phyloP scores from a whole-genome alignment of 2,329 filamentous ascomycete genomes.

The Arachnopeziza araneosa region DNA sequence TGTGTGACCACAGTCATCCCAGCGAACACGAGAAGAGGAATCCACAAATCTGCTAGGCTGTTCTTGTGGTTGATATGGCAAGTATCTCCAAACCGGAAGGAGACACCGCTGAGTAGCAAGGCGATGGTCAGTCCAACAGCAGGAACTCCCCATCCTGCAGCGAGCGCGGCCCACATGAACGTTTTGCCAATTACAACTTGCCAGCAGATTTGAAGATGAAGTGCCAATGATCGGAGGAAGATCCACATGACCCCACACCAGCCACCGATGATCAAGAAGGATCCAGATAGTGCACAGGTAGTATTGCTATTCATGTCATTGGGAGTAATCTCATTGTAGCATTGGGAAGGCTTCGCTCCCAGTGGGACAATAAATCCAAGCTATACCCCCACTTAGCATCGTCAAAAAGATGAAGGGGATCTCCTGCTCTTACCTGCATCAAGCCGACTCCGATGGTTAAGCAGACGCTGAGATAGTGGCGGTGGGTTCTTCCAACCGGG shows the following conservation, averaged over 20 bases:
- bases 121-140: conserved; percentile 68
- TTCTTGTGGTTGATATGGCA: conserved; percentile 92
- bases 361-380: conserved; percentile 88
- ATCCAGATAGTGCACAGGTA: conserved; percentile 82
- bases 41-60: conserved; percentile 83
- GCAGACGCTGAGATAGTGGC: conserved; percentile 90
- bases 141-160: conserved; percentile 79
- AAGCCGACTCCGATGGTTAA: conserved; percentile 69
- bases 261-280: conserved; percentile 80
- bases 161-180: conserved; percentile 84
- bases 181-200: conserved; percentile 80
- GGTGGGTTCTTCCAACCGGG: conserved; percentile 81
- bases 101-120: conserved; percentile 82
- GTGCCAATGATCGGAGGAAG: conserved; percentile 81
- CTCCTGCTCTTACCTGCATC: conserved; percentile 64
- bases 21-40: conserved; percentile 75
- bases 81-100: conserved; percentile 82
- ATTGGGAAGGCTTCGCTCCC: conserved; percentile 71
- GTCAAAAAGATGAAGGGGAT: not conserved
- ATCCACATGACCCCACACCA: conserved; percentile 84
- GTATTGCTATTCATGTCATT: conserved; percentile 81
- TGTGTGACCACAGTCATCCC: conserved; percentile 74
- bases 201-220: conserved; percentile 98
- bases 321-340: conserved; percentile 85
- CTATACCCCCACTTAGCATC: conserved; percentile 37